Base-by-base conservation (phyloP, 805 yeast species). In the Candida wancherniae region DNA sequence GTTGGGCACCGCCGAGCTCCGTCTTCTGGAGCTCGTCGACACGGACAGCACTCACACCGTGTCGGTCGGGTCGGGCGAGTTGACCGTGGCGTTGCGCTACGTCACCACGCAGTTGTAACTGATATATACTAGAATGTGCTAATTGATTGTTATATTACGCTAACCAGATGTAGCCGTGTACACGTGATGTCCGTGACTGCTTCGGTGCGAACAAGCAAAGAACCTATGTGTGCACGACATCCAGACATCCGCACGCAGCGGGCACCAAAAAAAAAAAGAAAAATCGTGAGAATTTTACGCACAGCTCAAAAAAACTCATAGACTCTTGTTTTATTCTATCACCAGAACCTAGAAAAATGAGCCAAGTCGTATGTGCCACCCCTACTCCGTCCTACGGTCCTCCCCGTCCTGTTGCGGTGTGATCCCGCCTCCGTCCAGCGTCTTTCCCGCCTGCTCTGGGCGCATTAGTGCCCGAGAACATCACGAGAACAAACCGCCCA, bases 1-100 rank as follows among this genome's bases (percentile, higher is more conserved):
- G 34, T 33, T 86, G 23, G 94, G 82, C 9, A 66, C 66, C 27
- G 77, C 76, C 6, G 63, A 73, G 22, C 46, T 85, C 18, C 56
- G 60, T 9, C 58, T 84, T 40, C 48, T 58, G 23, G 79, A 79
- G 11, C 68, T 60, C n/a, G 44, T 63, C 26, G 75, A 73, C 40
- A 62, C 56, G 19, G 53, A 58, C 13, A 71, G 70, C 13, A 69
- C 69, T 25, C 35, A 74, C 15, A 32, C 42, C 9, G 37, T 63
- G 23, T 44, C 51, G 0, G 41, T 70, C 12, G 65, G 60, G 5
- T 50, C 50, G 14, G 77, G 75, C 15, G 42, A 45, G 16, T 62
- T 76, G 42, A 44, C 51, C 28, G 66, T 74, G 10, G 65, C 63
- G 44, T 42, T 64, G 34, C 54, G 49, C 27, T 62, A 57, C 30